These are phyloP conservation scores for Ustilago curta DNA, from an alignment of 1,284 basidiomycete species.

Conservation along the genomic window DNA sequence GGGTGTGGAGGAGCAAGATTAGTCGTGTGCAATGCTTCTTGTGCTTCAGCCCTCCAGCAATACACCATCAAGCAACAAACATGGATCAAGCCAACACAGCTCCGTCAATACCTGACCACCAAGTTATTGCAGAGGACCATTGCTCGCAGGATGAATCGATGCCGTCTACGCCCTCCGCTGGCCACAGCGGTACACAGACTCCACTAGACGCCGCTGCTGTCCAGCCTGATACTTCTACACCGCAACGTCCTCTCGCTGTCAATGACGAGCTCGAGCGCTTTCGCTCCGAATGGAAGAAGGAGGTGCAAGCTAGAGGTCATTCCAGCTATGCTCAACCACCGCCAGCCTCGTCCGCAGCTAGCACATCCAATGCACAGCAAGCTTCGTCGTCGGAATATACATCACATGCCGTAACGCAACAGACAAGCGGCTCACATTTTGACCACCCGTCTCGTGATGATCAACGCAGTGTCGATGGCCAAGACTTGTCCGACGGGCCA, in stretches of 20 bases:
- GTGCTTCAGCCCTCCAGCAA: too few species aligned
- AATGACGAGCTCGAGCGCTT: conserved; percentile 53
- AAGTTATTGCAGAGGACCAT: not conserved
- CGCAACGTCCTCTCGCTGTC: conserved; percentile 13
- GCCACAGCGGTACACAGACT: conserved; percentile 26
- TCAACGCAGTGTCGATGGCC: not conserved
- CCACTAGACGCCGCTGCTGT: conserved; percentile 17
- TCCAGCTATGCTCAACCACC: conserved; percentile 23
- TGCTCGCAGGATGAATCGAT: conserved; percentile 10
- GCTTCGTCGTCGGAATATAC: conserved; percentile 4
- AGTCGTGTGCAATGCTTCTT: too few species aligned
- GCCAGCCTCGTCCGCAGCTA: not conserved
- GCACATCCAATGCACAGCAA: not conserved
- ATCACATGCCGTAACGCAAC: not conserved
- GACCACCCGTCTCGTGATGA: not conserved
- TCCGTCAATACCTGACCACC: conserved; percentile 19
- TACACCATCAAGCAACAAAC: conserved; percentile 3
- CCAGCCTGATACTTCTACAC: not conserved
- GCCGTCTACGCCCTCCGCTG: conserved; percentile 26
- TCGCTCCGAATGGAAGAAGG: conserved; percentile 52
- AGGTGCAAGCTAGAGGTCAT: conserved; percentile 40
- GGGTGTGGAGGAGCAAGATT: conserved; percentile 15
- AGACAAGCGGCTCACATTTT: not conserved
- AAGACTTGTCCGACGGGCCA: not conserved
- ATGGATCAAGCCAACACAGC: conserved; percentile 22